phyloP scores from a whole-genome alignment of 2,329 filamentous ascomycete genomes.

The Sclerotinia nivalis region DNA sequence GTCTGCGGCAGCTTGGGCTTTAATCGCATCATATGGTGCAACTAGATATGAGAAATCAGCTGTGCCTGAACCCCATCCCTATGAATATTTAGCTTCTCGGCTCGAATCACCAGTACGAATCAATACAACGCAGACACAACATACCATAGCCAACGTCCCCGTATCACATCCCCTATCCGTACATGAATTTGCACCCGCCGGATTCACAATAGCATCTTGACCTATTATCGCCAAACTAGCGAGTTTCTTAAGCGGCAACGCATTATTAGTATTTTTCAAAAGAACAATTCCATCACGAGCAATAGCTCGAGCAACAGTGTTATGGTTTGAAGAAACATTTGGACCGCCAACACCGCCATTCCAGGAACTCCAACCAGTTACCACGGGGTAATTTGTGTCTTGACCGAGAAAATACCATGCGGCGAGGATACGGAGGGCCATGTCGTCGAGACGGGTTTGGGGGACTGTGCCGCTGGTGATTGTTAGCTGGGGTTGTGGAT shows the following conservation, averaged over 20 bases:
- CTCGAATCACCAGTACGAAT: too few relatives aligned
- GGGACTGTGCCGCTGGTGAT: conserved; percentile 55
- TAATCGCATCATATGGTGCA: conserved; percentile 58
- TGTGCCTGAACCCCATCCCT: conserved; percentile 22
- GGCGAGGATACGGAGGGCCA: conserved; percentile 64
- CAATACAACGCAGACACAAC: too few relatives aligned
- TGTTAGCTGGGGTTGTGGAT: conserved; percentile 21
- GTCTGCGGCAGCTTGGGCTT: conserved; percentile 54
- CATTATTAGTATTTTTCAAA: conserved; percentile 62
- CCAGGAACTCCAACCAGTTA: conserved; percentile 50
- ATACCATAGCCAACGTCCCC: conserved; percentile 64
- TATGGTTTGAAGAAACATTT: conserved; percentile 60
- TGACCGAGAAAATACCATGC: conserved; percentile 61
- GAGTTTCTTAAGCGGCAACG: conserved; percentile 58
- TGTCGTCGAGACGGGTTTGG: conserved; percentile 64
- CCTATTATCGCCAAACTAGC: conserved; percentile 61
- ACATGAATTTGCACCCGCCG: conserved; percentile 64
- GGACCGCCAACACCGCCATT: conserved; percentile 36
- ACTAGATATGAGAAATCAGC: conserved; percentile 45
- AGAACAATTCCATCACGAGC: conserved; percentile 61
- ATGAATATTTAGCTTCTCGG: not conserved
- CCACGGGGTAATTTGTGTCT: conserved; percentile 48
- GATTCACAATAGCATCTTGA: conserved; percentile 60
- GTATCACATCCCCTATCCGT: conserved; percentile 60
- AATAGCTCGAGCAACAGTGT: conserved; percentile 59